Evolutionary conservation across 495 filamentous ascomycete species (phyloP).

Genomic region (Parathielavia hyrcaniae): DNA sequence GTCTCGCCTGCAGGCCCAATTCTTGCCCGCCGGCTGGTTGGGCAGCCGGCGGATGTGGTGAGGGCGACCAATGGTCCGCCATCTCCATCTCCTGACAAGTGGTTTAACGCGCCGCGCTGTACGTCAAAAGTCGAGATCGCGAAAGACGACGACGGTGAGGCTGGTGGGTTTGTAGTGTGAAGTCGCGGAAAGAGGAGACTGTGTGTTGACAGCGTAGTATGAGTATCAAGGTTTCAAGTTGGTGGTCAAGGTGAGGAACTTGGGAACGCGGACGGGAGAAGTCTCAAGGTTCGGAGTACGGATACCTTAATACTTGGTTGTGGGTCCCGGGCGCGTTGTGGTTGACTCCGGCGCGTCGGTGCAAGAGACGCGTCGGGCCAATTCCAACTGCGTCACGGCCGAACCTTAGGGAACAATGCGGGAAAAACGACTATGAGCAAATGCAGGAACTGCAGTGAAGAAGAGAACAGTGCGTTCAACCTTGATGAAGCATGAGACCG

Average conservation of each 20-base stretch:
- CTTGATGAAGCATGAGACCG: too few species aligned
- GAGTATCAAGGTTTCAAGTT: not conserved
- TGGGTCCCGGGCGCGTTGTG: too few species aligned
- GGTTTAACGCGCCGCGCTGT: slow-evolving; percentile 15
- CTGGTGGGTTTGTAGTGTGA: not conserved
- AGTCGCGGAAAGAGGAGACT: not conserved
- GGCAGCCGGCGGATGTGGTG: slow-evolving; percentile 22
- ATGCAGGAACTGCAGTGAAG: too few species aligned
- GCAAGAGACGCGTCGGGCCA: too few species aligned
- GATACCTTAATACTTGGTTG: too few species aligned
- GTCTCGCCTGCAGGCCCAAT: slow-evolving; percentile 41
- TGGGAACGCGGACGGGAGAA: slow-evolving; percentile 1
- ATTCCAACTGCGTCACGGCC: too few species aligned
- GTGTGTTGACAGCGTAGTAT: not conserved
- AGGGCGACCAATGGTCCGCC: slow-evolving; percentile 24
- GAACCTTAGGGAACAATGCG: too few species aligned
- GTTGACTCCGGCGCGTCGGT: too few species aligned
- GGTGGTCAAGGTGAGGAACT: slow-evolving; percentile 9
- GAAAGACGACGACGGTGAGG: slow-evolving; percentile 11
- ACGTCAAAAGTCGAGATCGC: not conserved
- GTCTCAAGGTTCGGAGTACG: too few species aligned
- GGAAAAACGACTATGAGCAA: too few species aligned
- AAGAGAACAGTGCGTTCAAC: too few species aligned
- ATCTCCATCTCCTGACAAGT: slow-evolving; percentile 22
- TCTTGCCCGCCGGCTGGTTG: slow-evolving; percentile 47